Base-by-base conservation (phyloP, 495 filamentous ascomycete species). In the Daldinia caldariorum region DNA sequence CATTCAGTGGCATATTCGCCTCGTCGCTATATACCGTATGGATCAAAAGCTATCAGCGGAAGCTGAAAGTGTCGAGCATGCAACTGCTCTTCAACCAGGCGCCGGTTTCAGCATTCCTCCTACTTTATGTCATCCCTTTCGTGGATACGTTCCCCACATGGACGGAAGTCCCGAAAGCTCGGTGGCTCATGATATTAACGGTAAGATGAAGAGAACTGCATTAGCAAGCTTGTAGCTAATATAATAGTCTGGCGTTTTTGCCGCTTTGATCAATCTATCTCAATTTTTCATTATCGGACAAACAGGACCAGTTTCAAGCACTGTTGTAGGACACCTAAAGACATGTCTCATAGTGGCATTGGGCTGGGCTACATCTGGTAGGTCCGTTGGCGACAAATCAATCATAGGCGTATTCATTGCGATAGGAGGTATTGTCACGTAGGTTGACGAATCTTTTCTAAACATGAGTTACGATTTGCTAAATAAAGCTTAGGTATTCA, bases 231-330 rank as follows among this genome's bases (percentile, higher is more conserved):
- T 13, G 50, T 37, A 18, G 53, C 65, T 74, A 56, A 69, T 53
- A 32, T 72, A 69, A 75, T 35, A 82, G 83, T 85, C 85, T 67
- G 89, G 89, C 7, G 53, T 86, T 13, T 87, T 88, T 63, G 90
- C 90, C 3, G 86, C 85, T 31, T 77, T 91, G 18, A 89, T 93
- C 70, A 92, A 92, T 73, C 81, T 92, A 53, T 90, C 87, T 7
- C 89, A 91, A 71, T 92, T 92, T 72, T 90, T 90, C 72, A 91
- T 93, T 69, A 87, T 92, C 39, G 89, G 87, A 26, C 86, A 86
- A 45, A 87, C 89, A 1, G 90, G 90, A 0, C 85, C 90, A 4
- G 88, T 92, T 7, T 89, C 87, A 22, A 90, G 88, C 61, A 91
- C 90, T 0, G 89, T 93, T 10, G 87, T 92, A 3, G 90, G 90